Evolutionary conservation across 345 rosid species (phyloP).

Genomic region (Eucalyptus regnans): DNA sequence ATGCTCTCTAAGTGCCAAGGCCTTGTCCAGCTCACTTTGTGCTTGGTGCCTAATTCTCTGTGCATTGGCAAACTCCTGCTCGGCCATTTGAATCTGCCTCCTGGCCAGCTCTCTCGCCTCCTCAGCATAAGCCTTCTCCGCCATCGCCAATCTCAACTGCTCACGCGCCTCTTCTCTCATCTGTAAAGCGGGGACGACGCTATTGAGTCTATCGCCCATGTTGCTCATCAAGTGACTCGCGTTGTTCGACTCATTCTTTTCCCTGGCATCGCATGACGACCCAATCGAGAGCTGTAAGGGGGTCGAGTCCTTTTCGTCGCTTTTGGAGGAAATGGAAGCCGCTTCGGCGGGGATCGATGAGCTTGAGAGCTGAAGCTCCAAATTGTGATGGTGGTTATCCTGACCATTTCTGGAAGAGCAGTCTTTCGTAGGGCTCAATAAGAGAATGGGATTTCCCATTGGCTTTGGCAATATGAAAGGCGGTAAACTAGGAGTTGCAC

Average conservation of each 20-base stretch:
- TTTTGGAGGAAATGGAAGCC: background rate
- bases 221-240: background rate
- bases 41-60: conserved; percentile 76
- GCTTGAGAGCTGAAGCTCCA: conserved; percentile 52
- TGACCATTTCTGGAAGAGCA: background rate
- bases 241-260: conserved; percentile 5
- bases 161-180: conserved; percentile 7
- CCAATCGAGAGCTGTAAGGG: conserved; percentile 63
- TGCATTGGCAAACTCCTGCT: conserved; percentile 72
- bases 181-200: background rate
- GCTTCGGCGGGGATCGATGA: background rate
- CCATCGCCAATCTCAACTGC: conserved; percentile 51
- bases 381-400: conserved; percentile 19
- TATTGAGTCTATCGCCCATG: background rate
- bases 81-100: conserved; percentile 70
- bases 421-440: background rate
- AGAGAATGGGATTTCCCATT: background rate
- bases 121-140: conserved; percentile 49
- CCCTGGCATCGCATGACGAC: conserved; percentile 24
- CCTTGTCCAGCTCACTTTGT: conserved; percentile 65
- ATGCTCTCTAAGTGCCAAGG: conserved; percentile 44
- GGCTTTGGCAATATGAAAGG: background rate
- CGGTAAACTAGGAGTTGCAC: background rate
- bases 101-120: conserved; percentile 58
- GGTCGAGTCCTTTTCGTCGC: conserved; percentile 27